Conservation (phyloP, 2,329 filamentous ascomycete genomes). For the Thielaviopsis punctulata region DNA sequence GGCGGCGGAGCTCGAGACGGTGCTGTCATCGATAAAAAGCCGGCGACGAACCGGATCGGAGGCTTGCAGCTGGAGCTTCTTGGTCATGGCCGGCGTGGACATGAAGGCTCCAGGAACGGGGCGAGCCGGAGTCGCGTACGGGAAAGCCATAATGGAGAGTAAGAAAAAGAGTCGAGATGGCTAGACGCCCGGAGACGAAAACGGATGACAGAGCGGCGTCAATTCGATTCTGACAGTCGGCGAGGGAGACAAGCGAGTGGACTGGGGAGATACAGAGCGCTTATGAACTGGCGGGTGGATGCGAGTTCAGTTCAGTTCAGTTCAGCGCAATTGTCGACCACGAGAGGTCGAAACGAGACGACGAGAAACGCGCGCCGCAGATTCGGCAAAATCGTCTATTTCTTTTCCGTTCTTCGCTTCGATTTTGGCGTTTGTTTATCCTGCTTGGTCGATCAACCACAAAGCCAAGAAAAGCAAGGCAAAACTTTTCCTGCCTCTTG, state of each 20-base stretch:
- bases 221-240: background rate
- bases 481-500: background rate
- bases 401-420: background rate
- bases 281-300: no score
- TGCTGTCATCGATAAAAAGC: conserved; percentile 26
- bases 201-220: no score
- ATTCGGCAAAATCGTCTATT: background rate
- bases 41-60: conserved; percentile 33
- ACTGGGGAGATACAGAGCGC: no score
- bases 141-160: conserved; percentile 34
- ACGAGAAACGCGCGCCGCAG: background rate
- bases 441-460: background rate
- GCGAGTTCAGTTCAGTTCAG: no score
- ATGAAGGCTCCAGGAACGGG: conserved; percentile 60
- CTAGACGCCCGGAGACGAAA: no score
- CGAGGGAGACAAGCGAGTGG: no score
- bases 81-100: conserved; percentile 50
- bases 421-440: background rate
- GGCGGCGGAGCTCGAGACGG: no score
- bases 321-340: background rate
- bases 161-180: background rate
- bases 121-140: conserved; percentile 47
- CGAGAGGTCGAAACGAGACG: background rate
- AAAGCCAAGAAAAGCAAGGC: background rate
- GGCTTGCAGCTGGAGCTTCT: conserved; percentile 16